phyloP scores from a whole-genome alignment of 2,329 filamentous ascomycete species.

The Kalmusia sp. region DNA sequence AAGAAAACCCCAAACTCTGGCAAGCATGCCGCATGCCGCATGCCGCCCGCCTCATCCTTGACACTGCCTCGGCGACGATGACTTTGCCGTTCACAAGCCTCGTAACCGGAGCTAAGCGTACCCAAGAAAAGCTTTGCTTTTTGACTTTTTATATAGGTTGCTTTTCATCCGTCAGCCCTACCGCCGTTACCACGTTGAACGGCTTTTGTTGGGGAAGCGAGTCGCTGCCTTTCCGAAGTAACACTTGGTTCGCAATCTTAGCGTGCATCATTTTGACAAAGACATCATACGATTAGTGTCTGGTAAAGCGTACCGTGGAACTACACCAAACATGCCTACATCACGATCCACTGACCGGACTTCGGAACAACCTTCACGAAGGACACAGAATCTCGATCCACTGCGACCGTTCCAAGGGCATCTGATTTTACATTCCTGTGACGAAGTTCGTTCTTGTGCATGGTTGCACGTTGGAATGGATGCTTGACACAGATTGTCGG shows the following conservation, averaged over 20 bases:
- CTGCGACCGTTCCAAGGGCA: not conserved
- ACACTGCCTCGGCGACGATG: not conserved
- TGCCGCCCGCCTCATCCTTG: not conserved
- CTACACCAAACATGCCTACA: not conserved
- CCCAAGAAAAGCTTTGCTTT: not conserved
- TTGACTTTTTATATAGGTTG: too few relatives aligned
- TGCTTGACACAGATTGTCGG: too few relatives aligned
- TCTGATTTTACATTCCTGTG: not conserved
- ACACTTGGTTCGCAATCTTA: not conserved
- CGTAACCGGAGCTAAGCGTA: not conserved
- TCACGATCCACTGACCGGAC: not conserved
- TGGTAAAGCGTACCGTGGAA: conserved; percentile 4
- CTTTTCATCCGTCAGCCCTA: not conserved
- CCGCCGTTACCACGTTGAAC: not conserved
- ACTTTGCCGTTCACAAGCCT: not conserved
- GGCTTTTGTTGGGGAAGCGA: not conserved
- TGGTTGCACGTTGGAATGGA: not conserved
- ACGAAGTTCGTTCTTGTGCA: conserved; percentile 5
- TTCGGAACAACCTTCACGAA: not conserved
- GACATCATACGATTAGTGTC: too few relatives aligned
- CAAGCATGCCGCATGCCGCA: conserved; percentile 3
- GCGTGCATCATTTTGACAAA: too few relatives aligned
- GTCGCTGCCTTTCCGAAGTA: not conserved
- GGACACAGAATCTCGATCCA: not conserved
- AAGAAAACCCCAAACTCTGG: conserved; percentile 3